Evolutionary conservation across 805 yeast genomes (phyloP).

Genomic region (Maudiozyma bulderi): DNA sequence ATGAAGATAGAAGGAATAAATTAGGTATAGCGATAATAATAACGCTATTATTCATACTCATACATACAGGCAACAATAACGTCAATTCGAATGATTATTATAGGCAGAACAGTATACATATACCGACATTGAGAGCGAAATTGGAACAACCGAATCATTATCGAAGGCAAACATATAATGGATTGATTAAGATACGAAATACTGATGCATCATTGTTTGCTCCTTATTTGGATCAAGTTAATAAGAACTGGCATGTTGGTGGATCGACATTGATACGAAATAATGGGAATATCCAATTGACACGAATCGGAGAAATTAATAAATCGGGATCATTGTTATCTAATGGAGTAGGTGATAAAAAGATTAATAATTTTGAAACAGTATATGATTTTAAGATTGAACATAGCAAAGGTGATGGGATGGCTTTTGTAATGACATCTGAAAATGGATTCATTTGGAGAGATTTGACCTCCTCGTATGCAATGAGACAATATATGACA

Average conservation of each 20-base stretch:
- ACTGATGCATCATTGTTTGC: slow-evolving; percentile 19
- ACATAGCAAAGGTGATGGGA: slow-evolving; percentile 19
- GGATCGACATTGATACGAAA: slow-evolving; percentile 25
- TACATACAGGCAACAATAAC: background rate
- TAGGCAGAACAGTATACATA: background rate
- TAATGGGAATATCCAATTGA: slow-evolving; percentile 16
- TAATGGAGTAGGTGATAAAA: slow-evolving; percentile 27
- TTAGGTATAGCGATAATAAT: slow-evolving; percentile 1
- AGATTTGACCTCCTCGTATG: slow-evolving; percentile 20
- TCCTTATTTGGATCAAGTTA: slow-evolving; percentile 25
- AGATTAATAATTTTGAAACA: slow-evolving; percentile 25
- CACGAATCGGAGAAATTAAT: slow-evolving; percentile 8
- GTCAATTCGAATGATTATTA: background rate
- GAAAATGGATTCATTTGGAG: slow-evolving; percentile 22
- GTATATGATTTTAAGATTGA: slow-evolving; percentile 13
- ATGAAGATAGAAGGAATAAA: background rate
- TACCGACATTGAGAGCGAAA: background rate
- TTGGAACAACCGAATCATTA: background rate
- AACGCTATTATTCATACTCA: slow-evolving; percentile 1
- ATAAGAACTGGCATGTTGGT: slow-evolving; percentile 22
- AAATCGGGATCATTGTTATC: slow-evolving; percentile 21
- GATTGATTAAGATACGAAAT: slow-evolving; percentile 11
- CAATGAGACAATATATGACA: slow-evolving; percentile 20
- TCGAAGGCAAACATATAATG: slow-evolving; percentile 2
- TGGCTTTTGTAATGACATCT: slow-evolving; percentile 19